phyloP scores from a whole-genome alignment of 371 early-diverging fungal species.

The Rhizoclosmatium hyalinum region DNA sequence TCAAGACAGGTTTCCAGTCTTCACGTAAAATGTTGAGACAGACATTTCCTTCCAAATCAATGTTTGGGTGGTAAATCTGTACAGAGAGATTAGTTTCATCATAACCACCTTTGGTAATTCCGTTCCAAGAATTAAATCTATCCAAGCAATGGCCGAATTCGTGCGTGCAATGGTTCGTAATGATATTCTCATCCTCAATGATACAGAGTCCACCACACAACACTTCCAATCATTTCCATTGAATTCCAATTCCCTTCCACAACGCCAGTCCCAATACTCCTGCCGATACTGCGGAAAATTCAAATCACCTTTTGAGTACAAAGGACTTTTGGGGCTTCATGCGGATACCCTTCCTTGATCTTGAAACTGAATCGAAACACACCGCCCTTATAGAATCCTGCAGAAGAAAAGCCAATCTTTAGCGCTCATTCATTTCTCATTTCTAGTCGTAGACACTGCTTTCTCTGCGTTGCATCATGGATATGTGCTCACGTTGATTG shows the following conservation, averaged over 20 bases:
- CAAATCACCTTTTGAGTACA: constrained; percentile 85
- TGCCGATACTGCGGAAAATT: neutral
- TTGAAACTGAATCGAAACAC: constrained; percentile 91
- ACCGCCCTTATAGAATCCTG: constrained; percentile 94
- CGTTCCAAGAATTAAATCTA: too few relatives aligned
- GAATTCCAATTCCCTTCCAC: neutral
- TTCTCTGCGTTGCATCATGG: too few relatives aligned
- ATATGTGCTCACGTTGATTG: neutral
- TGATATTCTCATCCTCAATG: neutral
- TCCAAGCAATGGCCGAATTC: too few relatives aligned
- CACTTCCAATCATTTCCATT: neutral
- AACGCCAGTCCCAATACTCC: neutral
- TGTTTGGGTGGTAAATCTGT: constrained; percentile 98
- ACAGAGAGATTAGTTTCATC: neutral
- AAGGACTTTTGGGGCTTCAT: constrained; percentile 97
- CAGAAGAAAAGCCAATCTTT: neutral
- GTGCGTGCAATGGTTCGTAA: too few relatives aligned
- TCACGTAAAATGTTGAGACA: constrained; percentile 99
- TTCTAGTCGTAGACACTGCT: too few relatives aligned
- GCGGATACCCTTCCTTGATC: constrained; percentile 95
- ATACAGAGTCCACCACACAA: constrained; percentile 1
- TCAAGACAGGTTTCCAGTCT: constrained; percentile 99
- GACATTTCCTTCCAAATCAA: constrained; percentile 96
- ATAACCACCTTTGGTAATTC: too few relatives aligned
- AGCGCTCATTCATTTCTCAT: too few relatives aligned